Evolutionary conservation across 2,329 filamentous ascomycete genomes (phyloP), one percentile per base, ranked within the genome.

Genomic region (Penicillium nordicum): DNA sequence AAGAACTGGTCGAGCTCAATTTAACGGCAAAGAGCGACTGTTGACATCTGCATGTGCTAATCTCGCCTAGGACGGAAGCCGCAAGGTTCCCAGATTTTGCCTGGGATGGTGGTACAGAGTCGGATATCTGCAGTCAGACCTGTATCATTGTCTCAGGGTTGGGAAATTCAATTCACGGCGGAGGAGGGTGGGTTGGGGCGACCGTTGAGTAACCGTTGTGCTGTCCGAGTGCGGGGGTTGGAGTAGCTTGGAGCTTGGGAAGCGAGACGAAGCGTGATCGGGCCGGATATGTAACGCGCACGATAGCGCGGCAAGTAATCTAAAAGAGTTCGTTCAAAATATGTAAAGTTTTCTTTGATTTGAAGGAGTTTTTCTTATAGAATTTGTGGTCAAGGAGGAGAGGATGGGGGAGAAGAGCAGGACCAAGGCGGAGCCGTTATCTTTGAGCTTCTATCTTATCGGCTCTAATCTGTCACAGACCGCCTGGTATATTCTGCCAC

Each of bases 31-130:
- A 34, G 32, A 46, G 25, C 36, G 29, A 45, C 38, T 46, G 29
- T 52, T 56, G 48, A 41, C 42, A 51, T 47, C 48, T 50, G 53
- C 53, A 52, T 56, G 42, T 52, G 53, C 49, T 44, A 14, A 52
- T 56, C 34, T 56, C 41, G 48, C 34, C 53, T 25, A 36, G 41
- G 27, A 38, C 30, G 34, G 38, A 55, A 41, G 47, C 34, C 9
- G 47, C 16, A 45, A n/a, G 48, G 41, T 36, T 52, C 40, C 32
- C 32, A 45, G 32, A 41, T 36, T 11, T 41, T 44, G 27, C 6
- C 34, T 54, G 27, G 25, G n/a, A 55, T 52, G 36, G 48, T 56
- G n/a, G 10, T 46, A 56, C 48, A 46, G 14, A 34, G 9, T 56
- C 42, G 48, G 48, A 29, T 56, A 41, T 36, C 42, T 52, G 42